phyloP scores from a whole-genome alignment of 805 yeast genomes.

The Candida verbasci region DNA sequence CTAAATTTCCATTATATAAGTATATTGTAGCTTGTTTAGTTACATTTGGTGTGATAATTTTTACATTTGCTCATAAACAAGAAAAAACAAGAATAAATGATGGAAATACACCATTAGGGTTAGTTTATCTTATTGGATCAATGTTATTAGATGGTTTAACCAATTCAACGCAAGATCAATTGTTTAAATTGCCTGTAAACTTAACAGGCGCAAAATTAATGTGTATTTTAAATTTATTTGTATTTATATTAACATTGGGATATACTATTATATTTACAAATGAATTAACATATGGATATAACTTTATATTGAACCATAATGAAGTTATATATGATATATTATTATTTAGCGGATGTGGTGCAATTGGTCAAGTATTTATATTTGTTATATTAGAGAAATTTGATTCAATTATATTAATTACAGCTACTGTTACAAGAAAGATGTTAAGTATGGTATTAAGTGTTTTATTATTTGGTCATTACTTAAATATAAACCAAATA shows the following conservation, averaged over 20 bases:
- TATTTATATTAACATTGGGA: conserved; percentile 40
- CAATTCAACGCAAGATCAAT: conserved; percentile 87
- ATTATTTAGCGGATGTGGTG: conserved; percentile 72
- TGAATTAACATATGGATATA: conserved; percentile 47
- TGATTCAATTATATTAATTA: conserved; percentile 80
- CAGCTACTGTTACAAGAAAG: conserved; percentile 93
- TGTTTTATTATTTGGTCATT: conserved; percentile 83
- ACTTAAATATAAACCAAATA: conserved; percentile 64
- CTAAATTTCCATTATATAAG: conserved; percentile 70
- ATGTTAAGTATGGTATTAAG: conserved; percentile 93
- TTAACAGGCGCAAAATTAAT: conserved; percentile 86
- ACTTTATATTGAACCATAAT: conserved; percentile 50
- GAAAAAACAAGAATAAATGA: conserved; percentile 29
- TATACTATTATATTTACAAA: conserved; percentile 44
- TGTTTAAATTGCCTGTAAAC: conserved; percentile 45
- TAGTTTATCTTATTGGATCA: conserved; percentile 53
- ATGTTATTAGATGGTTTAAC: conserved; percentile 87
- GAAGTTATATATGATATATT: conserved; percentile 54
- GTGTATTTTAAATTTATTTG: conserved; percentile 57
- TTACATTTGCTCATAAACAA: conserved; percentile 52
- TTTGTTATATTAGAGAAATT: conserved; percentile 78
- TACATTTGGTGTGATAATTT: conserved; percentile 76
- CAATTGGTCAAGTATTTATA: conserved; percentile 92
- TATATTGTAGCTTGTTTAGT: conserved; percentile 74
- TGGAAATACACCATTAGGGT: conserved; percentile 51